phyloP scores from a whole-genome alignment of 2,329 filamentous ascomycete species.

The Pyrenophora graminea region DNA sequence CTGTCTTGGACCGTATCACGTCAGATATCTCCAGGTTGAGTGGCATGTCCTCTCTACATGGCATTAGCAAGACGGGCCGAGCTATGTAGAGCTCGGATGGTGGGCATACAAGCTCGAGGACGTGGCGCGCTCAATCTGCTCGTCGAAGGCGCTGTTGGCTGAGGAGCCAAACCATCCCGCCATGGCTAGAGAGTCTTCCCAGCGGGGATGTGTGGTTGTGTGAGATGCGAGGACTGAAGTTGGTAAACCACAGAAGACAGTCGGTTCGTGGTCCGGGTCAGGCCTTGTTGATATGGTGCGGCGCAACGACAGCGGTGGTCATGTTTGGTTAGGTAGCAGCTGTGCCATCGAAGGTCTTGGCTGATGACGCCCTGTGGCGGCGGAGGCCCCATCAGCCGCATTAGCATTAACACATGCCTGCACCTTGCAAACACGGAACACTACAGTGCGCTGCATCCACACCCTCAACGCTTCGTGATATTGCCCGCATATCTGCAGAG shows the following conservation, averaged over 20 bases:
- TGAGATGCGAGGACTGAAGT: neutral
- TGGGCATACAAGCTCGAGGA: slow-evolving; percentile 79
- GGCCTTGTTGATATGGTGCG: neutral
- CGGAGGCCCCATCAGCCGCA: slow-evolving; percentile 15
- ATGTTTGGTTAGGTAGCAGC: slow-evolving; percentile 17
- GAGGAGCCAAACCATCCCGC: slow-evolving; percentile 90
- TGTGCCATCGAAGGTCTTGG: slow-evolving; percentile 9
- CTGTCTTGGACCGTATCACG: slow-evolving; percentile 94
- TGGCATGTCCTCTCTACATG: slow-evolving; percentile 83
- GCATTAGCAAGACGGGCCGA: slow-evolving; percentile 14
- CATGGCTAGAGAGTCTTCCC: slow-evolving; percentile 60
- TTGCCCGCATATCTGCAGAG: neutral
- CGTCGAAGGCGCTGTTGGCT: slow-evolving; percentile 86
- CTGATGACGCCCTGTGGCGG: slow-evolving; percentile 17
- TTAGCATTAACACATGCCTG: slow-evolving; percentile 7
- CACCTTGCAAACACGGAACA: slow-evolving; percentile 7
- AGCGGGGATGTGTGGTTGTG: neutral
- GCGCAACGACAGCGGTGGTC: slow-evolving; percentile 3
- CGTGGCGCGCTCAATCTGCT: slow-evolving; percentile 95
- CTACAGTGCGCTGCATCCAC: neutral
- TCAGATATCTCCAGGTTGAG: slow-evolving; percentile 98
- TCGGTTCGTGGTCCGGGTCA: neutral
- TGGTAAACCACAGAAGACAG: neutral
- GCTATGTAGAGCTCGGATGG: too few relatives aligned
- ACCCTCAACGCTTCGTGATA: neutral